Base-by-base conservation (phyloP, 2,329 filamentous ascomycete species). In the Raffaelea albimanens region DNA sequence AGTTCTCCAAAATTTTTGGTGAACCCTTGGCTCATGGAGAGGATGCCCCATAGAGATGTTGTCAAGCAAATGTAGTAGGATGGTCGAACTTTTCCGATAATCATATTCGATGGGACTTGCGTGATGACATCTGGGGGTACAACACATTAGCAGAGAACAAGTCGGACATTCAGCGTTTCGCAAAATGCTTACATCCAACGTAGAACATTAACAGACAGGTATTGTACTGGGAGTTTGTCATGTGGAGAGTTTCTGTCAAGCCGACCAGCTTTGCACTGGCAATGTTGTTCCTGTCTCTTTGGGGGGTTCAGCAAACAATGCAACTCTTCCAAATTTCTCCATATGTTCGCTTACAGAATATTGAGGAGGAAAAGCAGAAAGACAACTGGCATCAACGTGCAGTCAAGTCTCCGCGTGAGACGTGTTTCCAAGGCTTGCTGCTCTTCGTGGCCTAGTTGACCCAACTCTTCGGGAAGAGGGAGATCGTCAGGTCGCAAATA, bases 21-120 rank as follows among this genome's bases (percentile, higher is more conserved):
- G 1, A 68, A 69, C 0, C 72, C 69, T 21, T 74, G 76, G n/a
- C 71, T 65, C 1, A 65, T 67, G 40, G 56, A 70, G 25, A 64
- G 64, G 46, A 61, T 61, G 11, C 57, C 69, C 61, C 56, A 71
- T 13, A 63, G 57, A 55, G 66, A 63, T 0, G 73, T 73, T 0
- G 68, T 68, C 0, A 61, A 57, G 0, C 34, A 31, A 20, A 45
- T 21, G 34, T 45, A 80, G 1, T 73, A 48, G 2, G 72, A 73
- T 1, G 77, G 77, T 11, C 68, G 65, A 20, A 78, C 61, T 3
- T 71, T 64, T 0, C 75, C 78, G 2, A 82, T 61, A 0, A 51
- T 56, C 49, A 82, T 63, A 50, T 82, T 83, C 0, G 75, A 80
- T 0, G 78, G 78, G 0, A 82, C 61, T 57, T 82, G 77, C 71